Base-by-base conservation (phyloP, 2,329 filamentous ascomycete genomes). In the Gaeumannomyces tritici region DNA sequence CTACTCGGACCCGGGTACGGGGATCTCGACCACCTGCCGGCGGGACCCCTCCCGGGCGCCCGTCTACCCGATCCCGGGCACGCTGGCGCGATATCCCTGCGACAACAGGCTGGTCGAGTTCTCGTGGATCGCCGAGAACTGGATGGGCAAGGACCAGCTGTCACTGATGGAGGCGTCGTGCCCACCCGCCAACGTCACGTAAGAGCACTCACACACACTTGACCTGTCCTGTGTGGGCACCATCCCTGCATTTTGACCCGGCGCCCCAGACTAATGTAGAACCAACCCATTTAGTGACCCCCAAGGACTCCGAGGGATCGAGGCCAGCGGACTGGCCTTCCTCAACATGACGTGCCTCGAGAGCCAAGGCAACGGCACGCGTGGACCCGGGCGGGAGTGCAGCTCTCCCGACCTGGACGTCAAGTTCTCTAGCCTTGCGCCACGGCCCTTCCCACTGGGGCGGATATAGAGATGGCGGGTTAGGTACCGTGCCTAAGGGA, bases 121-220 rank as follows among this genome's bases (percentile, higher is more conserved):
- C 64, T 75, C 80, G 65, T 82, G 72, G 72, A 62, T 72, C 57
- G 29, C 21, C 13, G 29, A 27, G 15, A 33, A 18, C 21, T 27
- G 56, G 21, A 21, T 29, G 27, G 27, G 21, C 29, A 66, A 69
- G 35, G 63, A 63, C 35, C 69, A 70, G 54, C 65, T 82, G 56
- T 76, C 73, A n/a, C 64, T 81, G 68, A 71, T 80, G 56, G 78
- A 83, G 71, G 71, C 72, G 31, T 72, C 76, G 18, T 83, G 80
- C 67, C 72, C 75, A n/a, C 42, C 42, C 24, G 21, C 42, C 42
- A 51, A 51, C 42, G 42, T 51, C 21, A n/a, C 42, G 42, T 51
- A 51, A 51, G 1, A 51, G 42, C 42, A 15, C 12, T n/a, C 31
- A 33, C 31, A 33, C 31, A 1, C 12, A 33, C n/a, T n/a, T 67